phyloP scores from a whole-genome alignment of 2,329 filamentous ascomycete genomes.

The Exophiala xenobiotica region DNA sequence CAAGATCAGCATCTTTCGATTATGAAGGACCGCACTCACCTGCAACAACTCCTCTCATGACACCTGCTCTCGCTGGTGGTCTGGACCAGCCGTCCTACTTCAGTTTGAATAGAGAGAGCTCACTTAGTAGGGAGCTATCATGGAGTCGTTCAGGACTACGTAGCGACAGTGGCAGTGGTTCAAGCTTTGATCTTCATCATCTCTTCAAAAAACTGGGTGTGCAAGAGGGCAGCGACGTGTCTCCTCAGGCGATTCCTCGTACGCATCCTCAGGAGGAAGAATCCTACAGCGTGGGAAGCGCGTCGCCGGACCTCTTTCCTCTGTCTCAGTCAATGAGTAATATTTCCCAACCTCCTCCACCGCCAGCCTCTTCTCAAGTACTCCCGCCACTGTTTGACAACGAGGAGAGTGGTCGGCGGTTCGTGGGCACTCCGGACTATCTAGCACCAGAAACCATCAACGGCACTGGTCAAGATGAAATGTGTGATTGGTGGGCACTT shows the following conservation, averaged over 20 bases:
- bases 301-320: constrained; percentile 73
- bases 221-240: constrained; percentile 56
- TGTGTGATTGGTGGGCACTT: constrained; percentile 99
- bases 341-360: constrained; percentile 34
- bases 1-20: constrained; percentile 90
- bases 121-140: constrained; percentile 59
- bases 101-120: constrained; percentile 64
- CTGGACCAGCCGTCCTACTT: constrained; percentile 92
- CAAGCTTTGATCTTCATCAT: constrained; percentile 74
- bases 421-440: constrained; percentile 96
- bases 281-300: constrained; percentile 66
- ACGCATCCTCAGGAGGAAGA: constrained; percentile 70
- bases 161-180: constrained; percentile 78
- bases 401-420: constrained; percentile 85
- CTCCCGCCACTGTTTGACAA: constrained; percentile 95
- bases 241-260: constrained; percentile 40
- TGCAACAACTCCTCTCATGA: constrained; percentile 80
- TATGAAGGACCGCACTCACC: constrained; percentile 76
- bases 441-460: constrained; percentile 95
- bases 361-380: constrained; percentile 60
- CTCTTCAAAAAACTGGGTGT: constrained; percentile 81
- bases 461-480: constrained; percentile 91
- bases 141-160: constrained; percentile 74
- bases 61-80: constrained; percentile 67
- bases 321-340: constrained; percentile 62